phyloP scores from a whole-genome alignment of 106 monocot species.

The Chionographis japonica region DNA sequence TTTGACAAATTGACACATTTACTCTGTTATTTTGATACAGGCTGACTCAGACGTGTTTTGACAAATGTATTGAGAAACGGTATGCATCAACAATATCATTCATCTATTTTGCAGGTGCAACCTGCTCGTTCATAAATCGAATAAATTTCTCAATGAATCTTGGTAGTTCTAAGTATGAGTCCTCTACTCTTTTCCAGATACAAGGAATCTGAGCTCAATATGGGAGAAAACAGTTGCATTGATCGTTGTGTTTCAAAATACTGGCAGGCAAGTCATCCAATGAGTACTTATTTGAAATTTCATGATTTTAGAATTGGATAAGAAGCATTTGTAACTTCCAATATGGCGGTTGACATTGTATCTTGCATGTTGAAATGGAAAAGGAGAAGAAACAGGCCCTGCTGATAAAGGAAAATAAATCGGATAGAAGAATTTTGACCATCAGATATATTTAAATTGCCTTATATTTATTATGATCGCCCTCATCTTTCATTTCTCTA shows the following conservation, averaged over 20 bases:
- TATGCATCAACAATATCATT: slow-evolving; percentile 11
- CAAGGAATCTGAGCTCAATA: slow-evolving; percentile 94
- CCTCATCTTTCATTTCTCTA: too few relatives aligned
- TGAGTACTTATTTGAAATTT: background rate
- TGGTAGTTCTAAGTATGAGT: background rate
- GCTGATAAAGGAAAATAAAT: too few relatives aligned
- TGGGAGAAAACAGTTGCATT: slow-evolving; percentile 98
- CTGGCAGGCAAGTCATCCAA: slow-evolving; percentile 66
- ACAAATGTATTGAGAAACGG: slow-evolving; percentile 91
- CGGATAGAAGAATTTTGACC: too few relatives aligned
- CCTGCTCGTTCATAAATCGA: background rate
- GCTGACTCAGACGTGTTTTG: slow-evolving; percentile 85
- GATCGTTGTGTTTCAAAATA: slow-evolving; percentile 97
- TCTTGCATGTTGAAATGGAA: too few relatives aligned
- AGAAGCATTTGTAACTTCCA: too few relatives aligned
- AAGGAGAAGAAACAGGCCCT: too few relatives aligned
- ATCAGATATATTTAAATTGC: too few relatives aligned
- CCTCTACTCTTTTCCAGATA: slow-evolving; percentile 37
- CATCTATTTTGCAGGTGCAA: background rate
- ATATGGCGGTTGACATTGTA: too few relatives aligned
- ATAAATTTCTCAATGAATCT: background rate
- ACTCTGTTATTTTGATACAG: slow-evolving; percentile 33
- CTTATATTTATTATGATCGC: too few relatives aligned
- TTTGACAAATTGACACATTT: too few relatives aligned
- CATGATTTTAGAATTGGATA: background rate